Conservation (phyloP, 2,329 filamentous ascomycete genomes). For the Fusarium aywerte region DNA sequence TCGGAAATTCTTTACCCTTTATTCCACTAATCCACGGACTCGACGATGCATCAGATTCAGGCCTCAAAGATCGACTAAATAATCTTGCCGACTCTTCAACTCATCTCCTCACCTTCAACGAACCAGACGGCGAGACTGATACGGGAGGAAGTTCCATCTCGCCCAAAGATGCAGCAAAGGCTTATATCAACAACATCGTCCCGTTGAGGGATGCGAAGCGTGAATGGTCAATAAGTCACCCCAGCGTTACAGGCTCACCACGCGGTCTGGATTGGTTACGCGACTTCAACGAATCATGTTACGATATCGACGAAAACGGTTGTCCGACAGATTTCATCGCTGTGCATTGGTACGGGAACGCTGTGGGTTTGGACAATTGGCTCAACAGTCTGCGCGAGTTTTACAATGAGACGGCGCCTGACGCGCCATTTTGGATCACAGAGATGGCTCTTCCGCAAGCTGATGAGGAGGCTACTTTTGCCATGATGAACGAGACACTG, state of each 20-base stretch:
- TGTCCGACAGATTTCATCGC: conserved; percentile 56
- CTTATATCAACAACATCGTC: conserved; percentile 52
- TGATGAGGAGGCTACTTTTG: conserved; percentile 49
- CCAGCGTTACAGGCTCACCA: conserved; percentile 54
- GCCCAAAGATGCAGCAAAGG: conserved; percentile 52
- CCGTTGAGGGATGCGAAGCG: conserved; percentile 48
- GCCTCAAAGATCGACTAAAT: conserved; percentile 44
- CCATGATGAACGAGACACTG: conserved; percentile 56
- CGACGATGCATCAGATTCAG: conserved; percentile 47
- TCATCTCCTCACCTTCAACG: conserved; percentile 56
- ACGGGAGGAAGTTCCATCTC: conserved; percentile 54
- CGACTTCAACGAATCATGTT: conserved; percentile 55
- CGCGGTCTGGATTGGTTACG: conserved; percentile 54
- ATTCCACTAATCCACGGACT: conserved; percentile 54
- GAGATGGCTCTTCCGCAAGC: conserved; percentile 54
- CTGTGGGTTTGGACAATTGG: conserved; percentile 51
- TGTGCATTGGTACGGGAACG: conserved; percentile 57
- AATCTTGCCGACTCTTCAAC: conserved; percentile 50
- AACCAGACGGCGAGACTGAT: conserved; percentile 54
- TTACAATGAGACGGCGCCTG: conserved; percentile 47
- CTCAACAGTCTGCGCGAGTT: conserved; percentile 51
- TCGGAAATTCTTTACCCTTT: conserved; percentile 48
- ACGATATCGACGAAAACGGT: conserved; percentile 51
- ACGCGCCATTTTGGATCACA: conserved; percentile 52
- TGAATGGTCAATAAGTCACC: conserved; percentile 55